phyloP scores from a whole-genome alignment of 805 yeast species.

The Millerozyma acaciae region DNA sequence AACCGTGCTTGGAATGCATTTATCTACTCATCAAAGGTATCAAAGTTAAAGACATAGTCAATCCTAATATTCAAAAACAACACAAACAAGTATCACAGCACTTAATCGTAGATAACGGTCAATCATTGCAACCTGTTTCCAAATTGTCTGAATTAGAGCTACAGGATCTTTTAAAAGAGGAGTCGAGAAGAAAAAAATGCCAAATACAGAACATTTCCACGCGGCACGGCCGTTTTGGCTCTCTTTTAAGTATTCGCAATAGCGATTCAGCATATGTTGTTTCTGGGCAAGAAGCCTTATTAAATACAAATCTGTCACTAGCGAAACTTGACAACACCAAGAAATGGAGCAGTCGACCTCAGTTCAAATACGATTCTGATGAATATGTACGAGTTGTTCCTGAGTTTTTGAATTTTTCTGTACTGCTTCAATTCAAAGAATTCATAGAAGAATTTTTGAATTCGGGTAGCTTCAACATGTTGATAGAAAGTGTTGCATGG shows the following conservation, averaged over 20 bases:
- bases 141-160: conserved; percentile 40
- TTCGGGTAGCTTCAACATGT: conserved; percentile 71
- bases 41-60: conserved; percentile 31
- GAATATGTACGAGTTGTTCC: conserved; percentile 24
- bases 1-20: conserved; percentile 64
- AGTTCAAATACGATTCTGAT: conserved; percentile 40
- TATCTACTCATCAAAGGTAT: conserved; percentile 61
- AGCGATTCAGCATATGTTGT: conserved; percentile 62
- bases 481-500: conserved; percentile 51
- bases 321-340: conserved; percentile 64
- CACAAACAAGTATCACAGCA: conserved; percentile 11
- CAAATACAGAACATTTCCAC: conserved; percentile 53
- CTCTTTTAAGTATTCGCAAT: conserved; percentile 69
- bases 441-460: conserved; percentile 50
- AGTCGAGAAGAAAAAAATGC: conserved; percentile 48
- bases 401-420: conserved; percentile 25
- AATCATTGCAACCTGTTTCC: conserved; percentile 6
- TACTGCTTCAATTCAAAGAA: conserved; percentile 37
- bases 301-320: conserved; percentile 49
- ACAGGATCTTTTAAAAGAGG: conserved; percentile 54
- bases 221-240: conserved; percentile 90
- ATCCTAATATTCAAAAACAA: conserved; percentile 5
- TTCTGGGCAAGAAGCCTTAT: conserved; percentile 63
- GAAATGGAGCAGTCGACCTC: conserved; percentile 51
- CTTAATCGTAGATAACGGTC: conserved; percentile 7